Evolutionary conservation across 2,329 filamentous ascomycete species (phyloP).

Genomic region (Aspergillus quadrilineatus): DNA sequence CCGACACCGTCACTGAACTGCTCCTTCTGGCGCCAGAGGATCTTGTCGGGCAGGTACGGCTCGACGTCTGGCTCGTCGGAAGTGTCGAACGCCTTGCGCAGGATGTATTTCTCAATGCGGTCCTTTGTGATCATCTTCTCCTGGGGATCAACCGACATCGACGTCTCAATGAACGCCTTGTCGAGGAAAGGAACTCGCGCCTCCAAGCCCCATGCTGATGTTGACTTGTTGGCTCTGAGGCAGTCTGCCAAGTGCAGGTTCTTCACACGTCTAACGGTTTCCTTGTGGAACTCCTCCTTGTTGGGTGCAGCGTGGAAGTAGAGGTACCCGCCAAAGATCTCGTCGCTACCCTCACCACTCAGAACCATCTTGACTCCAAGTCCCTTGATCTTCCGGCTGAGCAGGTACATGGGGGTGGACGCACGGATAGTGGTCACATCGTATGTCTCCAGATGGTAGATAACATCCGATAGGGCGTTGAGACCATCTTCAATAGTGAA

Average conservation of each 20-base stretch:
- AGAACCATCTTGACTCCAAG: slow-evolving; percentile 99
- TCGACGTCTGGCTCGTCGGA: slow-evolving; percentile 74
- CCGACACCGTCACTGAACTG: slow-evolving; percentile 98
- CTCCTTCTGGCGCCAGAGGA: slow-evolving; percentile 98
- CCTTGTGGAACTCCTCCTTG: slow-evolving; percentile 90
- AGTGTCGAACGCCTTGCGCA: slow-evolving; percentile 97
- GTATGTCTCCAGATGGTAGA: slow-evolving; percentile 96
- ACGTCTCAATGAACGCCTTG: slow-evolving; percentile 89
- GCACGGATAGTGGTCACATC: slow-evolving; percentile 98
- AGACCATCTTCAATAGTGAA: slow-evolving; percentile 98
- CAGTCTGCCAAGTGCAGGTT: slow-evolving; percentile 97
- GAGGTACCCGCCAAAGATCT: slow-evolving; percentile 97
- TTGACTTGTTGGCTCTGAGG: slow-evolving; percentile 97
- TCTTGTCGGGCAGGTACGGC: slow-evolving; percentile 92
- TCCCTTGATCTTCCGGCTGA: slow-evolving; percentile 98
- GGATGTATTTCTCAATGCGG: slow-evolving; percentile 93
- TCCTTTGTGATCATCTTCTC: slow-evolving; percentile 96
- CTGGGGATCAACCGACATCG: slow-evolving; percentile 90
- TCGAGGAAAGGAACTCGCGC: slow-evolving; percentile 97
- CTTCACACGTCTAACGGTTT: slow-evolving; percentile 92
- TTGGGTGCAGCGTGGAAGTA: slow-evolving; percentile 96
- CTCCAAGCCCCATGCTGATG: slow-evolving; percentile 95
- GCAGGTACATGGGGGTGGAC: slow-evolving; percentile 96
- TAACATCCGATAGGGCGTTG: slow-evolving; percentile 94
- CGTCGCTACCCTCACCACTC: slow-evolving; percentile 92